Evolutionary conservation across 2,329 filamentous ascomycete genomes (phyloP).

Genomic region (Aspergillus sclerotialis): DNA sequence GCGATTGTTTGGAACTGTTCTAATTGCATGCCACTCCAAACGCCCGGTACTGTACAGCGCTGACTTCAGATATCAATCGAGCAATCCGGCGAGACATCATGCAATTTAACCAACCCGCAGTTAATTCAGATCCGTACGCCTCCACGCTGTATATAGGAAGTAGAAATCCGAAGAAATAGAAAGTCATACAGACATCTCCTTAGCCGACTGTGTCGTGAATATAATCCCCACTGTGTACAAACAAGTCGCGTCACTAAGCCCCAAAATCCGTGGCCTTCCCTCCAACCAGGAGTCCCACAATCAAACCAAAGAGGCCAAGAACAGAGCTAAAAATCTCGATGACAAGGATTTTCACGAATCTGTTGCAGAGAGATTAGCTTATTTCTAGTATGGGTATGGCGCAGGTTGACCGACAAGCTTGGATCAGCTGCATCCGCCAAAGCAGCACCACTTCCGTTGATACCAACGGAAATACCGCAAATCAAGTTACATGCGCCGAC

Average conservation of each 20-base stretch:
- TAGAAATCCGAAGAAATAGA: conserved; percentile 14
- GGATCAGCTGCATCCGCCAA: conserved; percentile 92
- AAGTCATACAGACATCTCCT: conserved; percentile 14
- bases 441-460: conserved; percentile 95
- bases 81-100: no score
- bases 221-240: background rate
- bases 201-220: background rate
- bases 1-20: no score
- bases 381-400: background rate
- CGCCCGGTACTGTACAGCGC: conserved; percentile 18
- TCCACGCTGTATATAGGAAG: conserved; percentile 32
- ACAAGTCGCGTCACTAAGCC: conserved; percentile 14
- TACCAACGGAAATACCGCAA: conserved; percentile 92
- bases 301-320: conserved; percentile 89
- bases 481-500: conserved; percentile 94
- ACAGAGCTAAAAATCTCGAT: conserved; percentile 99
- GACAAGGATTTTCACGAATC: conserved; percentile 97
- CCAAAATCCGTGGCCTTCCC: conserved; percentile 72
- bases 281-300: conserved; percentile 83
- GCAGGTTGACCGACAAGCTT: conserved; percentile 59
- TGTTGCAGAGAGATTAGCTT: conserved; percentile 30
- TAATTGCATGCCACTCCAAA: conserved; percentile 13
- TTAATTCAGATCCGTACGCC: conserved; percentile 32
- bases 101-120: no score
- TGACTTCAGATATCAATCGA: conserved; percentile 9